Evolutionary conservation across 495 filamentous ascomycete genomes (phyloP).

Genomic region (Aspergillus bertholletiae): DNA sequence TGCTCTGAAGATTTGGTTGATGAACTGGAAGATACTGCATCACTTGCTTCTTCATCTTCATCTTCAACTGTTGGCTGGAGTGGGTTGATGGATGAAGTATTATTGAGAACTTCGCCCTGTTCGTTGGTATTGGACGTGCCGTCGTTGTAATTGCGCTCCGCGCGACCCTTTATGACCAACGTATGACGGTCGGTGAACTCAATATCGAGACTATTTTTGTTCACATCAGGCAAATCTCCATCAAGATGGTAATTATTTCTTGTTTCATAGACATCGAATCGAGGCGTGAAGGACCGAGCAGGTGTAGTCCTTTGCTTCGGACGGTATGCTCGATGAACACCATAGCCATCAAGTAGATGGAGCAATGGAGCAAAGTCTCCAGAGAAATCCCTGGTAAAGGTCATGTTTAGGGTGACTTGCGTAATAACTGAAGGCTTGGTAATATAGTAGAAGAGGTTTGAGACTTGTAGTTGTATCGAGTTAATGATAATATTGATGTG

Average conservation of each 20-base stretch:
- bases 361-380: conserved; percentile 64
- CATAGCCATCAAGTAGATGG: conserved; percentile 74
- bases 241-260: conserved; percentile 71
- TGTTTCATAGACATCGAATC: conserved; percentile 78
- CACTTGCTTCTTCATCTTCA: conserved; percentile 41
- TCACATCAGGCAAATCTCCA: conserved; percentile 82
- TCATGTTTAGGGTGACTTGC: conserved; percentile 49
- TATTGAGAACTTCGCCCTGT: conserved; percentile 10
- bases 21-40: conserved; percentile 8
- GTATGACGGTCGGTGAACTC: conserved; percentile 82
- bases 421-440: conserved; percentile 4
- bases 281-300: conserved; percentile 56
- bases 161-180: conserved; percentile 66
- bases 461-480: no score
- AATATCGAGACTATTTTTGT: conserved; percentile 72
- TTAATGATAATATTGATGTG: no score
- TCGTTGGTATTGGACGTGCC: conserved; percentile 19
- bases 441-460: no score
- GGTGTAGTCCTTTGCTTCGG: conserved; percentile 19
- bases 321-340: conserved; percentile 42
- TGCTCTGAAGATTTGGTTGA: conserved; percentile 5
- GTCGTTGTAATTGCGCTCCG: conserved; percentile 53
- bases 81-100: conserved; percentile 27
- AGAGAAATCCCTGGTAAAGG: conserved; percentile 57
- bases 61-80: conserved; percentile 67